Conservation (phyloP, 1,284 basidiomycete genomes). For the Austroboletus rostrupii region DNA sequence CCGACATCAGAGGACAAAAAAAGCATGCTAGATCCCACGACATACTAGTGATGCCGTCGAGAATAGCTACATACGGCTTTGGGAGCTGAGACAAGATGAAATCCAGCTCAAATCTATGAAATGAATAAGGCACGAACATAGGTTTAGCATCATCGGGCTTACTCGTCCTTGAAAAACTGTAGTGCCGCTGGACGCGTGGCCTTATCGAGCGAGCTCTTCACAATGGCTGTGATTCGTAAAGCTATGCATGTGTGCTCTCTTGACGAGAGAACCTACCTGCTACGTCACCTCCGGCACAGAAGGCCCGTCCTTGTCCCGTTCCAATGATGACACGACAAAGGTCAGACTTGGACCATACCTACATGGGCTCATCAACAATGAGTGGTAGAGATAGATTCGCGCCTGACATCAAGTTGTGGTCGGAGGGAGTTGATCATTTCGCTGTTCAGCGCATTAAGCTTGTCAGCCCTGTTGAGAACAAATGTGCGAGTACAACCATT, state of each 20-base stretch:
- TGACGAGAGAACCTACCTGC: slow-evolving; percentile 50
- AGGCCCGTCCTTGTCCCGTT: slow-evolving; percentile 75
- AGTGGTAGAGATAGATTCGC: slow-evolving; percentile 1
- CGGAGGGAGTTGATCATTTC: slow-evolving; percentile 78
- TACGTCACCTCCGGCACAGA: slow-evolving; percentile 96
- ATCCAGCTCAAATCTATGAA: slow-evolving; percentile 80
- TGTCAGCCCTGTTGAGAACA: slow-evolving; percentile 77
- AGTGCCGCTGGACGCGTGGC: slow-evolving; percentile 60
- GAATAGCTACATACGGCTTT: slow-evolving; percentile 86
- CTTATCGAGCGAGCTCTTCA: slow-evolving; percentile 45
- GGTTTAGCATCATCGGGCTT: slow-evolving; percentile 27
- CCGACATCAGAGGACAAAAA: slow-evolving; percentile 17
- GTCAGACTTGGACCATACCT: slow-evolving; percentile 81
- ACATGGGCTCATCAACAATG: slow-evolving; percentile 15
- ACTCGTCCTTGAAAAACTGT: slow-evolving; percentile 91
- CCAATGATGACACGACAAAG: slow-evolving; percentile 77
- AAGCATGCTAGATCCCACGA: slow-evolving; percentile 19
- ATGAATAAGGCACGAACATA: slow-evolving; percentile 6
- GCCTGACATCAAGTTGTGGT: slow-evolving; percentile 66
- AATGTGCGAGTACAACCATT: slow-evolving; percentile 63
- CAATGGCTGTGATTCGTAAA: slow-evolving; percentile 46
- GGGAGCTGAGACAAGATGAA: slow-evolving; percentile 75
- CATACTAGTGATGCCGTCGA: slow-evolving; percentile 90
- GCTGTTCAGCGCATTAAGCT: slow-evolving; percentile 84
- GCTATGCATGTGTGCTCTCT: slow-evolving; percentile 5